phyloP scores from a whole-genome alignment of 2,329 filamentous ascomycete species.

The Aspergillus hiratsukae region DNA sequence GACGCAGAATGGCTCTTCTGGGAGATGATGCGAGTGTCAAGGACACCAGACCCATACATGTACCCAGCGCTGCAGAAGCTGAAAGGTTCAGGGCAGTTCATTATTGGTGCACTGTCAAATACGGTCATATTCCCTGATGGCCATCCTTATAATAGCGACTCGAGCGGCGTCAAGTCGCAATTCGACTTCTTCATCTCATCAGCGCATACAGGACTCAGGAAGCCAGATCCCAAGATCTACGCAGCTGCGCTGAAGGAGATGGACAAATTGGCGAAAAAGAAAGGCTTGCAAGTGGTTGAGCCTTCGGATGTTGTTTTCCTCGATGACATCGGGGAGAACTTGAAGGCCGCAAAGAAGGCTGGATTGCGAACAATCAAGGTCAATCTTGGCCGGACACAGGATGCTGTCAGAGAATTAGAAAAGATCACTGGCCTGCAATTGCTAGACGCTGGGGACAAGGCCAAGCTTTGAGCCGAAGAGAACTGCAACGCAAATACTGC shows the following conservation, averaged over 20 bases:
- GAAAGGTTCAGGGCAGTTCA: conserved; percentile 58
- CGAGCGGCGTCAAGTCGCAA: conserved; percentile 56
- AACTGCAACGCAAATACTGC: not conserved
- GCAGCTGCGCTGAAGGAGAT: conserved; percentile 64
- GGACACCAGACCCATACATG: conserved; percentile 77
- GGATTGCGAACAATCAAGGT: conserved; percentile 87
- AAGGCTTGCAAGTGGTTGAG: conserved; percentile 52
- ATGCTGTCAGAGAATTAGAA: conserved; percentile 81
- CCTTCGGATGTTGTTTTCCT: conserved; percentile 75
- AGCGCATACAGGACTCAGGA: conserved; percentile 80
- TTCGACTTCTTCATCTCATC: conserved; percentile 89
- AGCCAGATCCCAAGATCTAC: conserved; percentile 82
- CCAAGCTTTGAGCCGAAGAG: conserved; percentile 26
- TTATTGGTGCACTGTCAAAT: conserved; percentile 82
- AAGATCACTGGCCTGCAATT: conserved; percentile 61
- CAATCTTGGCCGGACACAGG: conserved; percentile 66
- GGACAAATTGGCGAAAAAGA: conserved; percentile 57
- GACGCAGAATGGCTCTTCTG: conserved; percentile 79
- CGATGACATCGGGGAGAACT: conserved; percentile 91
- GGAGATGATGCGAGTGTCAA: conserved; percentile 78
- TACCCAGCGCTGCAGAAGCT: conserved; percentile 73
- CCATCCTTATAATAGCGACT: conserved; percentile 61
- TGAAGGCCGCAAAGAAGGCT: conserved; percentile 69
- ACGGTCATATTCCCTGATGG: conserved; percentile 79
- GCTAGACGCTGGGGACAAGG: conserved; percentile 33